These are phyloP conservation scores for Podochytrium sp. DNA, from an alignment of 192 early-diverging fungal genomes.

Conservation along the genomic window DNA sequence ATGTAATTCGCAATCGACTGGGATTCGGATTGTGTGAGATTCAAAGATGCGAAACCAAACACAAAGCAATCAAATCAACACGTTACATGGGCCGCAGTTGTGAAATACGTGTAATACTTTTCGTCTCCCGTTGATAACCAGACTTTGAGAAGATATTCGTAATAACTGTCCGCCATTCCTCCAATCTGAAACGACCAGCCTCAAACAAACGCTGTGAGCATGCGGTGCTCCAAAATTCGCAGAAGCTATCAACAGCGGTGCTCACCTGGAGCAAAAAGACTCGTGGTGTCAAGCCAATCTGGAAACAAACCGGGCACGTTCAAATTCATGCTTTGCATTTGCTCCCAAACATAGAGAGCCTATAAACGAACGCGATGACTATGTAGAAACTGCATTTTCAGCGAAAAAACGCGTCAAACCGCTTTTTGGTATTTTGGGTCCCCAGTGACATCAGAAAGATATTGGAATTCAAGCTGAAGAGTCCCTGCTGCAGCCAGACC, in stretches of 20 bases:
- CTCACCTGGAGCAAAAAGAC: neutral
- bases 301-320: slow-evolving; percentile 24
- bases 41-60: neutral
- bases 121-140: slow-evolving; percentile 48
- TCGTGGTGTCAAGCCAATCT: slow-evolving; percentile 1
- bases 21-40: neutral
- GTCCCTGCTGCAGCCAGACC: neutral
- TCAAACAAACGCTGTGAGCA: neutral
- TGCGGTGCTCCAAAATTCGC: neutral
- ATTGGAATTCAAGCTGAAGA: neutral
- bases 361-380: neutral
- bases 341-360: slow-evolving; percentile 25
- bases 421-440: slow-evolving; percentile 12
- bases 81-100: neutral
- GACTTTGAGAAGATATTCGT: slow-evolving; percentile 55
- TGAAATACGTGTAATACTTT: slow-evolving; percentile 19
- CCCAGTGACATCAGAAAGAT: slow-evolving; percentile 6
- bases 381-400: too few relatives aligned
- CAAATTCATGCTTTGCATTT: slow-evolving; percentile 8
- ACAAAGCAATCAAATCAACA: neutral
- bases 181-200: slow-evolving; percentile 44
- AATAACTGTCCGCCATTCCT: slow-evolving; percentile 47
- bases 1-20: slow-evolving; percentile 12
- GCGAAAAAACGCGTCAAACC: neutral
- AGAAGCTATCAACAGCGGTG: too few relatives aligned